Evolutionary conservation across 768 basidiomycete species (phyloP).

Genomic region (Podaxis sp.): DNA sequence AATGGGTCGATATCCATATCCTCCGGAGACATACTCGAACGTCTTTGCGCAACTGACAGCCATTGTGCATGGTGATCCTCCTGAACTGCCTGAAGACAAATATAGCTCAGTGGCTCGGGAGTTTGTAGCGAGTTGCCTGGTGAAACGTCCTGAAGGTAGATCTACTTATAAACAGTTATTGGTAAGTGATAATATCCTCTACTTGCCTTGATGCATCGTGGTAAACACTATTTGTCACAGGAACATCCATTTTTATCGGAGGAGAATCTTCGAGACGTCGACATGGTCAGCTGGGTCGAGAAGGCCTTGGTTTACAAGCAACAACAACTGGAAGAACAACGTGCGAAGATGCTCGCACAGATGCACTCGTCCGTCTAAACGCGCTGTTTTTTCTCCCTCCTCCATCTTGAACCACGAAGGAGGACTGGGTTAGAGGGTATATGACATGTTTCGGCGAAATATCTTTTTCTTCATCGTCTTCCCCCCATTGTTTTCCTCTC

Average conservation of each 20-base stretch:
- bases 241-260: conserved; percentile 16
- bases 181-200: conserved; percentile 35
- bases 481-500: background rate
- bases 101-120: conserved; percentile 73
- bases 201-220: background rate
- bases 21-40: conserved; percentile 95
- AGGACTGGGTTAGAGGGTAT: conserved; percentile 9
- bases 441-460: conserved; percentile 1
- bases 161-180: conserved; percentile 85
- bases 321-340: conserved; percentile 10
- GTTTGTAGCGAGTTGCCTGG: conserved; percentile 78
- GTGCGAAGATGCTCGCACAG: conserved; percentile 10
- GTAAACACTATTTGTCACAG: background rate
- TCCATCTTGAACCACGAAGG: background rate
- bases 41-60: conserved; percentile 96
- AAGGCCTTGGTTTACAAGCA: conserved; percentile 10
- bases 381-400: background rate
- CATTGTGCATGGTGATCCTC: conserved; percentile 93
- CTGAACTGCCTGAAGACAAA: conserved; percentile 70
- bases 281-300: conserved; percentile 17
- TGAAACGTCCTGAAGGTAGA: conserved; percentile 75
- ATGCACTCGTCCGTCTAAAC: conserved; percentile 4
- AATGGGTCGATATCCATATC: conserved; percentile 90
- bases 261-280: conserved; percentile 9
- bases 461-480: background rate